phyloP scores from a whole-genome alignment of 164 flowering plant species.

The Echeveria elegans region DNA sequence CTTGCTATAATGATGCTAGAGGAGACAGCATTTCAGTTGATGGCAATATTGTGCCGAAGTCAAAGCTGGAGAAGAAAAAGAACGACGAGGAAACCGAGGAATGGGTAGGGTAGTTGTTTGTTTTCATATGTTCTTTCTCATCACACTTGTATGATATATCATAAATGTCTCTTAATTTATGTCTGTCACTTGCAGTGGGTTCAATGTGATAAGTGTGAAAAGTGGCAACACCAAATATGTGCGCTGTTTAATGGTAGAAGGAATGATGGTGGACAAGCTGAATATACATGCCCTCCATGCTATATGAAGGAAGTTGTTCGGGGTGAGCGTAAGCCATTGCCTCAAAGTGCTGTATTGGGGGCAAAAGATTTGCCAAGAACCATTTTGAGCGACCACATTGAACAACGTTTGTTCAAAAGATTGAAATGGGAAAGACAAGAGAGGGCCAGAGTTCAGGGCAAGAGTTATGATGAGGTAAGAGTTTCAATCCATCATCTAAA shows the following conservation, averaged over 20 bases:
- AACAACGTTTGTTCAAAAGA: constrained; percentile 53
- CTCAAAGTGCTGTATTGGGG: constrained; percentile 99
- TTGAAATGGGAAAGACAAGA: constrained; percentile 80
- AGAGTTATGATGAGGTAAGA: constrained; percentile 67
- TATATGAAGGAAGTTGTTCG: constrained; percentile 71
- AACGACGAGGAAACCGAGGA: constrained; percentile 99
- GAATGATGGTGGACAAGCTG: constrained; percentile 98
- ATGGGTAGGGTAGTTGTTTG: constrained; percentile 47
- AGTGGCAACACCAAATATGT: constrained; percentile 99
- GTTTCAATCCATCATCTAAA: background rate
- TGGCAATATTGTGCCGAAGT: constrained; percentile 54
- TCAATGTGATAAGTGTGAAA: constrained; percentile 97
- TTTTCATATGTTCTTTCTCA: background rate
- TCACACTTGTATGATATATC: background rate
- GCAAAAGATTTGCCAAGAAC: constrained; percentile 98
- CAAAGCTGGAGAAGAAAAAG: constrained; percentile 80
- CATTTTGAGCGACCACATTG: constrained; percentile 91
- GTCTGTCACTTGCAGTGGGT: constrained; percentile 89
- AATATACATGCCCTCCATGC: constrained; percentile 94
- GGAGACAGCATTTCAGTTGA: constrained; percentile 72
- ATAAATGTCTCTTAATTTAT: background rate
- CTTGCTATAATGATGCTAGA: constrained; percentile 90
- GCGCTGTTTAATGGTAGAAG: constrained; percentile 93
- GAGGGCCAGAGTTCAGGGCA: constrained; percentile 70
- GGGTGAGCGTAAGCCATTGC: constrained; percentile 85